Evolutionary conservation across 2,329 filamentous ascomycete species (phyloP).

Genomic region (Sarocladium brachiariae): DNA sequence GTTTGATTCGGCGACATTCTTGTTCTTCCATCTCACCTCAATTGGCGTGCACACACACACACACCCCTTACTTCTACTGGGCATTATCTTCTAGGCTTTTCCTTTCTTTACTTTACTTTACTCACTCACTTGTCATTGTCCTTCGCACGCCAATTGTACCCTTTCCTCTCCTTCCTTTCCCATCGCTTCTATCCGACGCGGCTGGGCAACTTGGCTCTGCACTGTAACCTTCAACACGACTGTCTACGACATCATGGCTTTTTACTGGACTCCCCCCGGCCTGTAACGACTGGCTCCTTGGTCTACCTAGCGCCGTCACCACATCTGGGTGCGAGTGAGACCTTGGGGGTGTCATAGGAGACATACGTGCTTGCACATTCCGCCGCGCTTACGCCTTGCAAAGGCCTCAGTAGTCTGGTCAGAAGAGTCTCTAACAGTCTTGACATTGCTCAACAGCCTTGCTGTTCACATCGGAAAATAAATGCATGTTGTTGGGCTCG

Average conservation of each 20-base stretch:
- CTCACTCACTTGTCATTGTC: neutral
- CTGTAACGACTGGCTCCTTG: neutral
- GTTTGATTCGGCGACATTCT: conserved; percentile 1
- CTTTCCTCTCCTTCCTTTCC: neutral
- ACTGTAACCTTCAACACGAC: neutral
- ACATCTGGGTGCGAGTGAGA: neutral
- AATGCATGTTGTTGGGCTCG: too few relatives aligned
- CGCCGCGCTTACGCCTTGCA: neutral
- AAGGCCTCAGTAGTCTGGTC: neutral
- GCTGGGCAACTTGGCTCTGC: too few relatives aligned
- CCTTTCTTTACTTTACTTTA: neutral
- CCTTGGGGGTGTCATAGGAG: neutral
- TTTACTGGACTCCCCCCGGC: neutral
- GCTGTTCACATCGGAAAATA: too few relatives aligned
- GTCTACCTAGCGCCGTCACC: neutral
- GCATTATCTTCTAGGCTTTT: neutral
- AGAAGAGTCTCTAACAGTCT: neutral
- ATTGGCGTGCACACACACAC: neutral
- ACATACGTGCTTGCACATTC: neutral
- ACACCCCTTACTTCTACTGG: neutral
- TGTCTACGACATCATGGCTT: neutral
- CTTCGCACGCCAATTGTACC: neutral
- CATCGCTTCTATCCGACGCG: too few relatives aligned
- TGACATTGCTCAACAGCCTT: too few relatives aligned
- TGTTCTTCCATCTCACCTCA: neutral